Base-by-base conservation (phyloP, 2,329 filamentous ascomycete species). In the Hymenoscyphus occultus region DNA sequence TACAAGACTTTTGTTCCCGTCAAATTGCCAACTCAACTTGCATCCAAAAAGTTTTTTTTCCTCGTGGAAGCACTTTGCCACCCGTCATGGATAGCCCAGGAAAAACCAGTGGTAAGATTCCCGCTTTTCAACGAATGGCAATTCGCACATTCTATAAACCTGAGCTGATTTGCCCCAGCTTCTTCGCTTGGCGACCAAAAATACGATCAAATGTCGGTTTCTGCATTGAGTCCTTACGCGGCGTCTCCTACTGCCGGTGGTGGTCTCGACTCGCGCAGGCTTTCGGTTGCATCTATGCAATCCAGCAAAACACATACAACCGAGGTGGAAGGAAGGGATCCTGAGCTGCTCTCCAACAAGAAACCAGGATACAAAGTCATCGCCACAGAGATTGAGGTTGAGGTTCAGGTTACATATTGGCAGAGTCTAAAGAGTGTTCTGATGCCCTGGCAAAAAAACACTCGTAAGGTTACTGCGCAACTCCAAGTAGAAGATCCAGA, bases 381-480 rank as follows among this genome's bases (percentile, higher is more conserved):
- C 12, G n/a, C 19, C 13, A 31, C 59, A 12, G 40, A 54, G 1
- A 40, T 59, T 10, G 40, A 54, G 19, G 42, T 63, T n/a, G 31
- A 59, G 10, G 13, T 63, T n/a, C 19, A 59, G 10, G 13, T 63
- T 9, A 31, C 62, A 6, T 63, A 56, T 28, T 63, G 56, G 62
- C 22, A 63, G n/a, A 59, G 40, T 56, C 6, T 59, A 13, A 63
- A 63, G 16, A 56, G 56, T 5, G 42, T 56, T 40, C 51, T 63
- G 3, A 45, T 39, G 40, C 12, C 28, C 19, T 59, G 62, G 62
- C 22, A n/a, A 58, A 19, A 51, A 12, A 39, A 48, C 32, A 42
- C 35, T n/a, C 54, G 61, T 14, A 59, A 59, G 35, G 61, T 58
- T 16, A 42, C 39, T 22, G 56, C 39, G n/a, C 19, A 22, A 51